phyloP scores from a whole-genome alignment of 345 rosid species.

The Toxicodendron radicans region DNA sequence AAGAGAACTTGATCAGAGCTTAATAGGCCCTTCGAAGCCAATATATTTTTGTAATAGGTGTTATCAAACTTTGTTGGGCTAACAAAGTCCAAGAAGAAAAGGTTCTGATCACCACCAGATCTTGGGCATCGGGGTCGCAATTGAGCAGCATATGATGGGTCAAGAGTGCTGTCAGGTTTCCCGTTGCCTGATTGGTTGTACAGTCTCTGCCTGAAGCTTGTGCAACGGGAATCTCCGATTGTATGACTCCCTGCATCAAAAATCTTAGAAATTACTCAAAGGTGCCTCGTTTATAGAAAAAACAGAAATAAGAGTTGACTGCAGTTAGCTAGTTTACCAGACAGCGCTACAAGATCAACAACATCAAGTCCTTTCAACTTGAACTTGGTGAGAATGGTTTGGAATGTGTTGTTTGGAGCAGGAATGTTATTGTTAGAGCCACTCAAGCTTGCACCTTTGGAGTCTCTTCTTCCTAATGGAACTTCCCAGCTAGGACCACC shows the following conservation, averaged over 20 bases:
- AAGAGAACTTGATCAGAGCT: conserved; percentile 78
- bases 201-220: conserved; percentile 87
- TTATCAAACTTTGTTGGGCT: conserved; percentile 70
- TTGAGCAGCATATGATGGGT: conserved; percentile 54
- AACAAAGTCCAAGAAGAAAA: conserved; percentile 59
- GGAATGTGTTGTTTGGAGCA: conserved; percentile 67
- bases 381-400: conserved; percentile 68
- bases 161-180: conserved; percentile 69
- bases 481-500: conserved; percentile 93
- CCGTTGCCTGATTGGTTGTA: conserved; percentile 85
- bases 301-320: not conserved
- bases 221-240: conserved; percentile 82
- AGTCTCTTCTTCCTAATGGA: conserved; percentile 86
- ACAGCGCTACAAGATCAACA: conserved; percentile 81
- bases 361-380: conserved; percentile 59
- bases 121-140: conserved; percentile 53
- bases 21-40: conserved; percentile 70
- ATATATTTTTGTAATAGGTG: conserved; percentile 76
- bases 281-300: not conserved
- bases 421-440: conserved; percentile 82
- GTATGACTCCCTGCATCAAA: conserved; percentile 81
- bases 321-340: conserved; percentile 45
- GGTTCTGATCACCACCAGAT: conserved; percentile 68
- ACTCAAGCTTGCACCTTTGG: conserved; percentile 67
- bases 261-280: not conserved